A percentile compares a stretch with the other conserved stretches of the same genome.
These are phyloP conservation scores for Xerocomellus chrysenteron DNA, from an alignment of 768 basidiomycete species.

Conservation along the genomic window DNA sequence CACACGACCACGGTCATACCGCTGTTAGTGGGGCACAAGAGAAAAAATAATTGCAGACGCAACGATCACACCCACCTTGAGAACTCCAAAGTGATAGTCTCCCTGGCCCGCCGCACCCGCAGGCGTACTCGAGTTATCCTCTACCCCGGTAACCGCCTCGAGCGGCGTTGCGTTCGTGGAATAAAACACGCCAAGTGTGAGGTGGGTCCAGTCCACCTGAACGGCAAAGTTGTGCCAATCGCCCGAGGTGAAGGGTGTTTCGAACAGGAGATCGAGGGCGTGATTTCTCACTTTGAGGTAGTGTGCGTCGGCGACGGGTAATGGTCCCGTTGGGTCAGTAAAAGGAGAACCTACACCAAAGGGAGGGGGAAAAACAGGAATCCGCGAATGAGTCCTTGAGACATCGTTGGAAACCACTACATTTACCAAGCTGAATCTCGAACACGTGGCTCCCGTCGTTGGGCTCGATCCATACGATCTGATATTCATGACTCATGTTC, in stretches of 20 bases:
- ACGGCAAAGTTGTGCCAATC: slow-evolving; percentile 64
- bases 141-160: slow-evolving; percentile 40
- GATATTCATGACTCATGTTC: slow-evolving; percentile 60
- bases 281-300: slow-evolving; percentile 59
- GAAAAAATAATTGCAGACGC: neutral
- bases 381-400: neutral
- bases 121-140: slow-evolving; percentile 41
- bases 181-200: slow-evolving; percentile 51
- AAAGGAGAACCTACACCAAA: slow-evolving; percentile 52
- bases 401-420: slow-evolving; percentile 1
- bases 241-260: slow-evolving; percentile 40
- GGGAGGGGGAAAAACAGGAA: no score
- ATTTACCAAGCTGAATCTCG: slow-evolving; percentile 53
- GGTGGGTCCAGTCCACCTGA: slow-evolving; percentile 53
- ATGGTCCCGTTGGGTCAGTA: slow-evolving; percentile 45
- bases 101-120: slow-evolving; percentile 49
- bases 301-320: slow-evolving; percentile 44
- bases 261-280: slow-evolving; percentile 49
- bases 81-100: slow-evolving; percentile 59
- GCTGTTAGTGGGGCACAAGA: neutral
- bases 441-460: slow-evolving; percentile 60
- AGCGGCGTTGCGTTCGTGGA: slow-evolving; percentile 43
- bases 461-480: slow-evolving; percentile 63
- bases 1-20: neutral
- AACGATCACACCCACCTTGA: slow-evolving; percentile 45